These are phyloP conservation scores for Eragrostis nindensis DNA, from an alignment of 176 grass and related monocot species.

Conservation along the genomic window DNA sequence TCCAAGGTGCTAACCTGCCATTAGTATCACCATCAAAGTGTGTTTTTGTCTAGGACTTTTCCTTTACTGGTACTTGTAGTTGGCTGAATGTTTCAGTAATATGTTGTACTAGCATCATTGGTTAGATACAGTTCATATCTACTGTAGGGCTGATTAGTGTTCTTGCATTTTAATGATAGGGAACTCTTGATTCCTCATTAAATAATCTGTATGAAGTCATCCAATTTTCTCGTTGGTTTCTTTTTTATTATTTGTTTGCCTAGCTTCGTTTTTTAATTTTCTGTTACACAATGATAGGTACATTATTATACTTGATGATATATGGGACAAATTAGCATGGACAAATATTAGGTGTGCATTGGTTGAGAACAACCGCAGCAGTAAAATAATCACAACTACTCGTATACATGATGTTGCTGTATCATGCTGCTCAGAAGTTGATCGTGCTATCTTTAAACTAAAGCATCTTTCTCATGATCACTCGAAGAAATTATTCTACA, in stretches of 20 bases:
- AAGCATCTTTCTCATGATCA: slow-evolving; percentile 5
- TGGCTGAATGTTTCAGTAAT: background rate
- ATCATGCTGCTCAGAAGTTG: background rate
- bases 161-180: background rate
- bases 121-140: background rate
- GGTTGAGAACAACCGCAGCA: background rate
- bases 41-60: too few species aligned
- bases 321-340: background rate
- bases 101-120: background rate
- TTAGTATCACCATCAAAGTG: too few species aligned
- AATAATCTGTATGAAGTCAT: background rate
- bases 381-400: background rate
- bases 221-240: background rate
- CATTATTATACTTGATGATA: background rate
- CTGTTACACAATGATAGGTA: background rate
- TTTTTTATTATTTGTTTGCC: background rate
- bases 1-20: too few species aligned
- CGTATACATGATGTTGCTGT: background rate
- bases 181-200: background rate
- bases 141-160: background rate
- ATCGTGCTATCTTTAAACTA: background rate
- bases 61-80: too few species aligned
- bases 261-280: background rate
- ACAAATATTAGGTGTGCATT: background rate
- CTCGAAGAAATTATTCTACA: slow-evolving; percentile 5